Evolutionary conservation across 306 rosid species (phyloP), one percentile per base, ranked within the genome.

Genomic region (Abrus pulchellus): DNA sequence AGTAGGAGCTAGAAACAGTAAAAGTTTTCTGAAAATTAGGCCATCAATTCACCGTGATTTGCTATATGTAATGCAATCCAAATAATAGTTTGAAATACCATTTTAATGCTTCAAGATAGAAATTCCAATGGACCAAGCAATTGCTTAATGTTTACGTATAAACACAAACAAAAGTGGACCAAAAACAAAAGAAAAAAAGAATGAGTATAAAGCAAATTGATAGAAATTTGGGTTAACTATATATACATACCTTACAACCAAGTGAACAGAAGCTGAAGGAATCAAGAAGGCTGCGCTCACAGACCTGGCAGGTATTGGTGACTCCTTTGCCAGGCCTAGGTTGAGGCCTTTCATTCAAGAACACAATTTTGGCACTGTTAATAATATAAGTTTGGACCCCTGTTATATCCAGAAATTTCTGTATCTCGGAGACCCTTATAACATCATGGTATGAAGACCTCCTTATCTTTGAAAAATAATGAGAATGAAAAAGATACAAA

Each of bases 371-470:
- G 32, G 94, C 94, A 76, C 94, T 90, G 84, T 90, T 90, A 44
- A 90, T 90, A 33, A 90, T 62, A 61, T 88, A 90, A 6, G 92
- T 90, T 41, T 90, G 94, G 0, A 90, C 90, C 14, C 82, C 94
- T 68, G 84, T 59, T 83, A 90, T 86, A 78, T 90, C 92, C 92
- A 90, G 7, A 76, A 75, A 85, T 85, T 85, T 90, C 87, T 88
- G 94, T 48, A 90, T 88, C 83, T 90, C 94, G 6, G 85, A 78
- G 29, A 90, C 92, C 67, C 94, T 86, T 83, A 90, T 90, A 81
- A 90, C 94, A 85, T 90, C 94, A 86, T 90, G 94, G 86, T 90
- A 90, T 33, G 92, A 90, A 67, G 94, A 90, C 76, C 94, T 90
- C 72, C 94, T 86, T 88, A 90, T 88, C 94, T 90, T 63, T 56